phyloP scores from a whole-genome alignment of 2,329 filamentous ascomycete genomes.

The Dryadomyces quercus-mongolicae region DNA sequence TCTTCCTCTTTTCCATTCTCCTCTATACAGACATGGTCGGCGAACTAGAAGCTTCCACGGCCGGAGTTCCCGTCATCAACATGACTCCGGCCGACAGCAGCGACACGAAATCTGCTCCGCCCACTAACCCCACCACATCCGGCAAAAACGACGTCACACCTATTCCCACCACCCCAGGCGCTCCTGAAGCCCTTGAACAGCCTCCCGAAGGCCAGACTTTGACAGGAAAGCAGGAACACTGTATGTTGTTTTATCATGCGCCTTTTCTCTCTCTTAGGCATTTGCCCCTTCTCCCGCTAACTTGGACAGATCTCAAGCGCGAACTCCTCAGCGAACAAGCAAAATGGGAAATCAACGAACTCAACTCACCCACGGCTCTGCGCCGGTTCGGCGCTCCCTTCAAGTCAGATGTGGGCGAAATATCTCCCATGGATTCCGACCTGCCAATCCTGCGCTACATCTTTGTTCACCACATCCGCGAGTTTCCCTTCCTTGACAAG shows the following conservation, averaged over 20 bases:
- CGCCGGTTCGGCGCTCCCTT: slow-evolving; percentile 94
- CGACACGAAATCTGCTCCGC: background rate
- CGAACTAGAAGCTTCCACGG: background rate
- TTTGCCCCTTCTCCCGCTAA: background rate
- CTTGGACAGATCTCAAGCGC: slow-evolving; percentile 75
- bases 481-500: slow-evolving; percentile 95
- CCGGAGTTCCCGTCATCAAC: background rate
- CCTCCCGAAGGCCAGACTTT: slow-evolving; percentile 39
- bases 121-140: background rate
- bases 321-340: slow-evolving; percentile 89
- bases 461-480: slow-evolving; percentile 94
- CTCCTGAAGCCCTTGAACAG: slow-evolving; percentile 4
- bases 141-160: background rate
- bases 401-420: slow-evolving; percentile 81
- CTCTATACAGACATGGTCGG: background rate
- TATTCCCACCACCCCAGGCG: too few relatives aligned
- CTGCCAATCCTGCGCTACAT: slow-evolving; percentile 90
- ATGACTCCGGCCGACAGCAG: background rate
- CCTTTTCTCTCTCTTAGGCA: slow-evolving; percentile 7
- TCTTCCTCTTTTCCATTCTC: background rate
- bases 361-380: slow-evolving; percentile 88
- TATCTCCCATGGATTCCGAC: slow-evolving; percentile 86
- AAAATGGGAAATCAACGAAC: slow-evolving; percentile 77
- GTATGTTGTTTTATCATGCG: too few relatives aligned
- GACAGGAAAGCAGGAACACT: slow-evolving; percentile 97